Percentiles rank a stretch among this genome's conserved stretches.
phyloP scores from a whole-genome alignment of 768 basidiomycete species.

The Lactarius sanguifluus region DNA sequence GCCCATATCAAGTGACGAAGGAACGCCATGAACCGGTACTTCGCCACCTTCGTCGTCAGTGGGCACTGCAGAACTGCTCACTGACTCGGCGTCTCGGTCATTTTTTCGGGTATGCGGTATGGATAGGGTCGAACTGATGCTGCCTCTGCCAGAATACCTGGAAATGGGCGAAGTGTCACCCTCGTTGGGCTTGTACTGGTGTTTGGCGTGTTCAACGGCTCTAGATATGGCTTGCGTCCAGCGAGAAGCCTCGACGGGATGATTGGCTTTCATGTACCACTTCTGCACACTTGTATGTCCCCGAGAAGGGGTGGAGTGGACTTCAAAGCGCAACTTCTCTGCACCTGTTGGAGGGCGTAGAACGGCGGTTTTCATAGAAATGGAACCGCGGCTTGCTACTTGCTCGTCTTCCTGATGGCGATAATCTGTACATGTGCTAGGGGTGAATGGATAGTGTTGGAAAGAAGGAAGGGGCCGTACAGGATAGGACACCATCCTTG shows the following conservation, averaged over 20 bases:
- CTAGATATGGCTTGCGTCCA: conserved; percentile 79
- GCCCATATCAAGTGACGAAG: neutral
- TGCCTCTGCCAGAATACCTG: conserved; percentile 26
- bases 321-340: conserved; percentile 78
- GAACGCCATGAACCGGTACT: neutral
- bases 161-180: conserved; percentile 43
- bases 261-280: conserved; percentile 83
- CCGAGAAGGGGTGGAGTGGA: conserved; percentile 59
- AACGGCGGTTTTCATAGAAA: conserved; percentile 78
- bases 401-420: conserved; percentile 89
- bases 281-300: conserved; percentile 55
- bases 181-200: conserved; percentile 41
- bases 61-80: conserved; percentile 31
- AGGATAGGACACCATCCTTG: conserved; percentile 80
- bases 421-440: conserved; percentile 50
- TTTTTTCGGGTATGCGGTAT: conserved; percentile 16
- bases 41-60: conserved; percentile 32
- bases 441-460: neutral
- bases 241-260: conserved; percentile 84
- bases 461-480: conserved; percentile 44
- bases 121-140: conserved; percentile 17
- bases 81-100: conserved; percentile 27
- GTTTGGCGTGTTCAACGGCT: conserved; percentile 69
- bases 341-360: conserved; percentile 51
- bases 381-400: conserved; percentile 81